phyloP scores from a whole-genome alignment of 148 eudicot genomes.

The Arctostaphylos glauca region DNA sequence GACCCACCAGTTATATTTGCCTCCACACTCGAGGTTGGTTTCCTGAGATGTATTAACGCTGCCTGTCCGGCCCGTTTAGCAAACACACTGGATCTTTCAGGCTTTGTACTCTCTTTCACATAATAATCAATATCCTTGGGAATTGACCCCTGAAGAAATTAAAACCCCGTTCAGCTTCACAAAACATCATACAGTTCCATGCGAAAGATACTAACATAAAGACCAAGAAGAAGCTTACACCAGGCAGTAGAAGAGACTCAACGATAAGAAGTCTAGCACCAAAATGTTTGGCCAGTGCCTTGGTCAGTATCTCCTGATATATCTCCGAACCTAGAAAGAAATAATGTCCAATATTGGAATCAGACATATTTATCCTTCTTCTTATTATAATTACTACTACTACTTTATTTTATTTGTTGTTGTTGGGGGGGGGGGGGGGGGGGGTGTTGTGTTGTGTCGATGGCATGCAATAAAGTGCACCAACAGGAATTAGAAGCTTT shows the following conservation, averaged over 20 bases:
- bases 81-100: constrained; percentile 56
- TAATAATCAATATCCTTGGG: constrained; percentile 52
- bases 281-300: constrained; percentile 85
- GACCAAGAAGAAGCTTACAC: constrained; percentile 50
- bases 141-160: constrained; percentile 52
- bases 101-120: constrained; percentile 56
- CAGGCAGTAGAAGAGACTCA: constrained; percentile 71
- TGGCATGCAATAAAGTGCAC: too few species aligned
- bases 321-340: constrained; percentile 79
- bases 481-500: constrained; percentile 12
- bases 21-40: constrained; percentile 84
- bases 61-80: constrained; percentile 55
- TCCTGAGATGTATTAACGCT: constrained; percentile 56
- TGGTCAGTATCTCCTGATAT: constrained; percentile 80
- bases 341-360: constrained; percentile 8
- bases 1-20: constrained; percentile 81
- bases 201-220: not conserved
- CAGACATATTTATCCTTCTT: not conserved
- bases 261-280: constrained; percentile 69
- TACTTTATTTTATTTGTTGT: too few species aligned
- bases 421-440: not conserved
- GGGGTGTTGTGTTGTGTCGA: not conserved
- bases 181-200: not conserved
- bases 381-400: too few species aligned
- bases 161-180: not conserved